Percentiles rank a stretch among this genome's conserved stretches.
phyloP scores from a whole-genome alignment of 1,284 basidiomycete genomes.

The Cryptococcus sp. region DNA sequence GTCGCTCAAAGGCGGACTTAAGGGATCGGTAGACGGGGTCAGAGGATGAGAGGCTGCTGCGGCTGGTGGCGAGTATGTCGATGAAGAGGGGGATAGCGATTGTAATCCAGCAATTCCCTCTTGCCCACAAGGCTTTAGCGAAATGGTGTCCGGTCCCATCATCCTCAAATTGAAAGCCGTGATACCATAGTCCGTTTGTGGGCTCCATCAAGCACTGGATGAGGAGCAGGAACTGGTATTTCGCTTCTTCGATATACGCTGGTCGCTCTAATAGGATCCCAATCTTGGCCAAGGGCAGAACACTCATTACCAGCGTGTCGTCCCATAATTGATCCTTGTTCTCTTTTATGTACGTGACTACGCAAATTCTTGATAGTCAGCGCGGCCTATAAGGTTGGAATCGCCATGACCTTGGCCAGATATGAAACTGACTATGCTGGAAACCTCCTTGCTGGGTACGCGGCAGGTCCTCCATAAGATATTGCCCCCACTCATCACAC shows the following conservation, averaged over 20 bases:
- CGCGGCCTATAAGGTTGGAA: slow-evolving; percentile 16
- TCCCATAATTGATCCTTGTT: slow-evolving; percentile 64
- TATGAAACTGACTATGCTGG: slow-evolving; percentile 56
- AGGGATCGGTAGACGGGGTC: slow-evolving; percentile 59
- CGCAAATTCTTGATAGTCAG: background rate
- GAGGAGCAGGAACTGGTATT: slow-evolving; percentile 40
- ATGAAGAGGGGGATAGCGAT: slow-evolving; percentile 65
- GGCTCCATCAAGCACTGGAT: slow-evolving; percentile 40
- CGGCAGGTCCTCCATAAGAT: slow-evolving; percentile 63
- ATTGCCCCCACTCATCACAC: slow-evolving; percentile 64
- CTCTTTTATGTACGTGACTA: slow-evolving; percentile 57
- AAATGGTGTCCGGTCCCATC: slow-evolving; percentile 49
- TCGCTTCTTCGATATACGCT: slow-evolving; percentile 60
- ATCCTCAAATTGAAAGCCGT: slow-evolving; percentile 51
- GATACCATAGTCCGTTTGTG: slow-evolving; percentile 37
- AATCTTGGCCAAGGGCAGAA: slow-evolving; percentile 63
- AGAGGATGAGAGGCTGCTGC: slow-evolving; percentile 39
- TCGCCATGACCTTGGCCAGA: background rate
- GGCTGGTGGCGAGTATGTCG: slow-evolving; percentile 52
- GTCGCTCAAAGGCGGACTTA: slow-evolving; percentile 56
- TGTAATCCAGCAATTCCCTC: slow-evolving; percentile 66
- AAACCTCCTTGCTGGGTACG: slow-evolving; percentile 61
- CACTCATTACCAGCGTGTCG: slow-evolving; percentile 60
- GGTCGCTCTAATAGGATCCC: slow-evolving; percentile 59
- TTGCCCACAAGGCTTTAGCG: slow-evolving; percentile 61